Conservation (phyloP, 768 basidiomycete species). For the Fistulinella prunicolor region DNA sequence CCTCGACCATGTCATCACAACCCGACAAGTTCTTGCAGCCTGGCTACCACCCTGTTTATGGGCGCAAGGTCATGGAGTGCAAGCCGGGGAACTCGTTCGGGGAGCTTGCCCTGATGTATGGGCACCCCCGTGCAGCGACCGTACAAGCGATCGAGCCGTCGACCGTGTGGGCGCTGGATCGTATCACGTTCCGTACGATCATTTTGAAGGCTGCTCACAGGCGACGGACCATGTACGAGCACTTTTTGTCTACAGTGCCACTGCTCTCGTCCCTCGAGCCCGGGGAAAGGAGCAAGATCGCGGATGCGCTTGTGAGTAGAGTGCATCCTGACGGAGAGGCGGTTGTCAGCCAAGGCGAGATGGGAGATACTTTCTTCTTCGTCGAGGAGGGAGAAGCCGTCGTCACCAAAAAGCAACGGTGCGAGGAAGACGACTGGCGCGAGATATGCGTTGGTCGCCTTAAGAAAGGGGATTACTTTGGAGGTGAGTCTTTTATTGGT, state of each 20-base stretch:
- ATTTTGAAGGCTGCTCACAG: conserved; percentile 90
- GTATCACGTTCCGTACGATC: conserved; percentile 97
- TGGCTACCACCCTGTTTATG: conserved; percentile 67
- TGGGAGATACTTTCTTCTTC: conserved; percentile 97
- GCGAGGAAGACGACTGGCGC: conserved; percentile 53
- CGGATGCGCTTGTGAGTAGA: conserved; percentile 86
- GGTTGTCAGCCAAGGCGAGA: conserved; percentile 90
- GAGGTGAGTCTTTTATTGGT: conserved; percentile 56
- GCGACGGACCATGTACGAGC: conserved; percentile 93
- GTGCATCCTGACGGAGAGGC: conserved; percentile 81
- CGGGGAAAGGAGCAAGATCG: conserved; percentile 93
- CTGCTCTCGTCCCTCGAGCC: conserved; percentile 83
- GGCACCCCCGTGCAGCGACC: conserved; percentile 92
- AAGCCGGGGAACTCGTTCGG: conserved; percentile 86
- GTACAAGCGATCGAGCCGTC: conserved; percentile 81
- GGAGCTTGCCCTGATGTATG: conserved; percentile 97
- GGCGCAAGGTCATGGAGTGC: conserved; percentile 83
- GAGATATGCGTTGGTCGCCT: conserved; percentile 74
- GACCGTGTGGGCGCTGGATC: conserved; percentile 93
- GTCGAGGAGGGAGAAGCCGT: conserved; percentile 91
- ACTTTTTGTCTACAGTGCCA: conserved; percentile 88
- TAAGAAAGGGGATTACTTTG: conserved; percentile 95
- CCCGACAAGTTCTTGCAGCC: conserved; percentile 60
- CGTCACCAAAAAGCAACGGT: conserved; percentile 71
- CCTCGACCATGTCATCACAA: conserved; percentile 36